Evolutionary conservation across 1,284 basidiomycete genomes (phyloP).

Genomic region (Moesziomyces aphidis): DNA sequence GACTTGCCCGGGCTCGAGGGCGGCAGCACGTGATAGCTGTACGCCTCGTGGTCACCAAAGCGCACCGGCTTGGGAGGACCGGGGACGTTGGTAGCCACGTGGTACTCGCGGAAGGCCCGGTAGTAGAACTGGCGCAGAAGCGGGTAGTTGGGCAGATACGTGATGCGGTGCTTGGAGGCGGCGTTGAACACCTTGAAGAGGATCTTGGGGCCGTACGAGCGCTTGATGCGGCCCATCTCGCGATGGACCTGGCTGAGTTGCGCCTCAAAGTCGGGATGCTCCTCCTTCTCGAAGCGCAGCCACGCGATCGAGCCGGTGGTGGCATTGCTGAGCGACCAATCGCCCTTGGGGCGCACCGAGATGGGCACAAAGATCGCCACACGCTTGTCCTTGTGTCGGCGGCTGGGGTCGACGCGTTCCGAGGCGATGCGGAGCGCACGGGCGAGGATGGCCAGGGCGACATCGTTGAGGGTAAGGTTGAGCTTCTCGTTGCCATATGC

Average conservation of each 20-base stretch:
- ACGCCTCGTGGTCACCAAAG: constrained; percentile 65
- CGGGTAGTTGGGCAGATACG: constrained; percentile 63
- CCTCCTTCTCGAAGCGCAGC: constrained; percentile 60
- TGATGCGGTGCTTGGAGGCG: constrained; percentile 51
- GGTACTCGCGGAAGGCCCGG: constrained; percentile 64
- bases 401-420: constrained; percentile 40
- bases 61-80: constrained; percentile 63
- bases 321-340: constrained; percentile 64
- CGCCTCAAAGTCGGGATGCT: constrained; percentile 45
- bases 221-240: constrained; percentile 65
- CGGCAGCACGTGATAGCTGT: constrained; percentile 65
- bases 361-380: constrained; percentile 66
- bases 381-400: constrained; percentile 60
- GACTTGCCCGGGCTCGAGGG: constrained; percentile 65
- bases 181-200: constrained; percentile 57
- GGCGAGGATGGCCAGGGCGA: constrained; percentile 62
- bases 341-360: constrained; percentile 59
- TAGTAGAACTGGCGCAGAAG: constrained; percentile 57
- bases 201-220: constrained; percentile 58
- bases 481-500: constrained; percentile 56
- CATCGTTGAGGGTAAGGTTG: constrained; percentile 65
- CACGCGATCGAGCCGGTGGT: constrained; percentile 65
- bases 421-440: constrained; percentile 64
- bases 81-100: constrained; percentile 66
- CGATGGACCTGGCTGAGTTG: constrained; percentile 60